phyloP scores from a whole-genome alignment of 2,329 filamentous ascomycete species.

The Pseudocercospora macadamiae region DNA sequence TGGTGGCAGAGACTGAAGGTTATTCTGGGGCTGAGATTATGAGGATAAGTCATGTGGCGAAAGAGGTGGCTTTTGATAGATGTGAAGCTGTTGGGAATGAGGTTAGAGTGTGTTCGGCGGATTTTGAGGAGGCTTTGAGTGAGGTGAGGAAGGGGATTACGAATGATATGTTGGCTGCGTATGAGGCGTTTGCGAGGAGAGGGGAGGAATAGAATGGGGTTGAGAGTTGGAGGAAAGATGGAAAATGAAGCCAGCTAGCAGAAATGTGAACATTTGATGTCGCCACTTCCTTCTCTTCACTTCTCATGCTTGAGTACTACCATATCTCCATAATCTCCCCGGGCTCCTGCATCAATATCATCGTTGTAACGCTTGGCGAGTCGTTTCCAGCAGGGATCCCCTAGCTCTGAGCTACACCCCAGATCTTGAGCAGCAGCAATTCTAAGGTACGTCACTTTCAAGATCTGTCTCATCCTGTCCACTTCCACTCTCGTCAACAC shows the following conservation, averaged over 20 bases:
- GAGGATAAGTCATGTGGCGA: slow-evolving; percentile 52
- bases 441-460: neutral
- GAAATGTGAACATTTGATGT: neutral
- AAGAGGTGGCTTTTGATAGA: slow-evolving; percentile 30
- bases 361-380: too few relatives aligned
- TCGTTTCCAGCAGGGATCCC: neutral
- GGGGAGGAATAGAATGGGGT: neutral
- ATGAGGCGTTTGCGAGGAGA: slow-evolving; percentile 52
- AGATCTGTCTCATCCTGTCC: neutral
- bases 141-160: slow-evolving; percentile 62
- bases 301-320: too few relatives aligned
- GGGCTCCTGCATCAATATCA: too few relatives aligned
- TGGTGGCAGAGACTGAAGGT: slow-evolving; percentile 70
- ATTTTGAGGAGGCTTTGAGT: slow-evolving; percentile 49
- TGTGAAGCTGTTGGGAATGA: slow-evolving; percentile 37
- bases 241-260: neutral
- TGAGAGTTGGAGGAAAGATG: neutral
- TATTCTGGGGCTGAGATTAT: slow-evolving; percentile 86
- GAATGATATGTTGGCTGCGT: slow-evolving; percentile 59
- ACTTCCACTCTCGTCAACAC: neutral
- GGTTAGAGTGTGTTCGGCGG: slow-evolving; percentile 42
- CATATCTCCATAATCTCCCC: too few relatives aligned
- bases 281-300: too few relatives aligned
- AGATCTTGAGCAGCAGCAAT: neutral
- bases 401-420: neutral